Evolutionary conservation across 768 basidiomycete genomes (phyloP), one percentile per base, ranked within the genome.

Genomic region (Tricholomella constricta): DNA sequence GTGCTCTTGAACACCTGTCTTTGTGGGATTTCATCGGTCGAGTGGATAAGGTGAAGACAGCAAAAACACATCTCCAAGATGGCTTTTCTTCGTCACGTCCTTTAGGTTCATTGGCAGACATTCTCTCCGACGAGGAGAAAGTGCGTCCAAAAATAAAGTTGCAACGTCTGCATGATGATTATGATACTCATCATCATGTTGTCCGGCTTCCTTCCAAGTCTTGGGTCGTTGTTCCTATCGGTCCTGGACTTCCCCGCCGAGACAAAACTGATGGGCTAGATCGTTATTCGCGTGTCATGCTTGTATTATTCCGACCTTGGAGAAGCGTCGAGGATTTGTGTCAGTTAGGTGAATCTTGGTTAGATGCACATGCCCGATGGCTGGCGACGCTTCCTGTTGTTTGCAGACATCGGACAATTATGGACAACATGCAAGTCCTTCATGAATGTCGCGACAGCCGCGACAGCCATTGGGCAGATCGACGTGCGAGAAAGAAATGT

Each of bases 261-360:
- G 69, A 76, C 52, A 20, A 32, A 9, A 22, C 49, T 4, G 52
- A 63, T 4, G 4, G 36, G 0, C 51, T 54, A 12, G 57, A 51
- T 0, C 46, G 49, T 8, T 74, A 73, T 46, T 70, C 63, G 42
- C 53, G 69, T 1, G 48, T 72, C 2, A 77, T 77, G 74, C 52
- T 78, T 3, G 65, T 74, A 11, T 60, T 77, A 0, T 78, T 78
- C 55, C 76, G 77, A 54, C 77, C 76, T 0, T 78, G 76, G 77
- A 23, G 64, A 1, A 34, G 43, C 38, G 31, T 57, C 1, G 22
- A 6, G 3, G 68, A 78, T 40, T 55, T 77, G 2, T 35, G 57
- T n/a, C 4, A 2, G 9, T 0, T 1, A 2, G 44, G 20, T 11
- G 51, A 65, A 32, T 35, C 62, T 0, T 76, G 74, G 74, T 14